Conservation (phyloP, 1,284 basidiomycete genomes). For the Acaromyces ingoldii region DNA sequence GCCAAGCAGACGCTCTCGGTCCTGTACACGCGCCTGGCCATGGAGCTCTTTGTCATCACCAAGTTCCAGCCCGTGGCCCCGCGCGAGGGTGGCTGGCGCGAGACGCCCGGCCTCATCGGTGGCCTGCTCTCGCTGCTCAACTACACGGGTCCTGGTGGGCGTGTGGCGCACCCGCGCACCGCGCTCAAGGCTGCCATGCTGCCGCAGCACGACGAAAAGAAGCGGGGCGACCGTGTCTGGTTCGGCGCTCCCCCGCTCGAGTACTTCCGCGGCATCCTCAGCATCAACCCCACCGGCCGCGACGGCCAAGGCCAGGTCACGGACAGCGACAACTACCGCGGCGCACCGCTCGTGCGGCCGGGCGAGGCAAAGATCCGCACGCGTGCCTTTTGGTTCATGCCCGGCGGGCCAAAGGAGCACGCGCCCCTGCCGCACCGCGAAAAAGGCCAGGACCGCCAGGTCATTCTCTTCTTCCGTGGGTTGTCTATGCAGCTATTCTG, state of each 20-base stretch:
- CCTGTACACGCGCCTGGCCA: constrained; percentile 27
- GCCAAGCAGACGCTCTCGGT: constrained; percentile 28
- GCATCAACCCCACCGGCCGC: constrained; percentile 26
- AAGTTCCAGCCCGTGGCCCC: constrained; percentile 39
- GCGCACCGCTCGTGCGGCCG: constrained; percentile 41
- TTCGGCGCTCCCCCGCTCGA: constrained; percentile 40
- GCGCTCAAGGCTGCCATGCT: constrained; percentile 27
- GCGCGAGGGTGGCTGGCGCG: constrained; percentile 38
- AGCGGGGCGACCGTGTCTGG: constrained; percentile 39
- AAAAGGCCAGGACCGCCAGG: constrained; percentile 16
- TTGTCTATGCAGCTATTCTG: no score
- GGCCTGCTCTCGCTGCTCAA: constrained; percentile 28
- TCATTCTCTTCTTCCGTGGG: constrained; percentile 44
- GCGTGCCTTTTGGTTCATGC: constrained; percentile 44
- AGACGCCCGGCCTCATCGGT: constrained; percentile 30
- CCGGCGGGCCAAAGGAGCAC: constrained; percentile 14
- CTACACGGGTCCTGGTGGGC: constrained; percentile 38
- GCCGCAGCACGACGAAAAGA: constrained; percentile 15
- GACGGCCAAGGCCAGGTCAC: constrained; percentile 12
- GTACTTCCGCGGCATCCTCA: constrained; percentile 36
- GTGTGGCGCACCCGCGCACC: constrained; percentile 24
- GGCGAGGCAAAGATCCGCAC: constrained; percentile 41
- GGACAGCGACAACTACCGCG: constrained; percentile 24
- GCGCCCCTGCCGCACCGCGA: constrained; percentile 11
- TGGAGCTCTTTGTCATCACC: constrained; percentile 34